phyloP scores from a whole-genome alignment of 2,329 filamentous ascomycete species.

The Aspergillus phoenicis region DNA sequence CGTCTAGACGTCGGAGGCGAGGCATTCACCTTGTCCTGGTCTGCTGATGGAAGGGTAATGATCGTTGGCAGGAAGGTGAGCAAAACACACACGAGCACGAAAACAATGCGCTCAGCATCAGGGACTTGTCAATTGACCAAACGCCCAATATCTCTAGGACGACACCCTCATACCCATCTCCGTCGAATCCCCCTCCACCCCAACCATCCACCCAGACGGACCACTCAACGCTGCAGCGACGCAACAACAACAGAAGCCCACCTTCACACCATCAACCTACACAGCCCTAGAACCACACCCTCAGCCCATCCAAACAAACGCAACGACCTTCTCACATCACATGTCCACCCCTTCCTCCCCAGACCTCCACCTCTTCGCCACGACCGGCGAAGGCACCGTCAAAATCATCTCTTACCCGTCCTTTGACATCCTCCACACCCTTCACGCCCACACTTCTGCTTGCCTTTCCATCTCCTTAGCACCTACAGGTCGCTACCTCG shows the following conservation, averaged over 20 bases:
- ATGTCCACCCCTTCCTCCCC: conserved; percentile 38
- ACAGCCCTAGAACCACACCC: conserved; percentile 46
- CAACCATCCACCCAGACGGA: conserved; percentile 30
- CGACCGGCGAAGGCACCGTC: conserved; percentile 53
- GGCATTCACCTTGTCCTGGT: conserved; percentile 53
- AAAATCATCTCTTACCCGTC: conserved; percentile 52
- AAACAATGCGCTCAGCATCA: neutral
- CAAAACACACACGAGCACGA: neutral
- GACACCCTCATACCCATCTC: conserved; percentile 52
- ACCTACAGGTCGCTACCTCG: conserved; percentile 52
- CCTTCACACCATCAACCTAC: conserved; percentile 33
- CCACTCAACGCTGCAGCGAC: conserved; percentile 3
- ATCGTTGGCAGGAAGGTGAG: conserved; percentile 52
- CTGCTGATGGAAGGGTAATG: conserved; percentile 49
- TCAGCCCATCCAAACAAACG: conserved; percentile 52
- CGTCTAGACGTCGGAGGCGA: conserved; percentile 53
- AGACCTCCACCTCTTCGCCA: conserved; percentile 49
- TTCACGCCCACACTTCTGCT: conserved; percentile 53
- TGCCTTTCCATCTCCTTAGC: conserved; percentile 50
- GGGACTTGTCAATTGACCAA: conserved; percentile 1
- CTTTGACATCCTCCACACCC: conserved; percentile 47
- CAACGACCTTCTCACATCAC: conserved; percentile 51
- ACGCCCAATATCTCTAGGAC: conserved; percentile 38
- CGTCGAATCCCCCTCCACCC: conserved; percentile 43
- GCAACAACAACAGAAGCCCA: conserved; percentile 10